These are phyloP conservation scores for Quercus rubra DNA, from an alignment of 306 rosid species.

Conservation along the genomic window DNA sequence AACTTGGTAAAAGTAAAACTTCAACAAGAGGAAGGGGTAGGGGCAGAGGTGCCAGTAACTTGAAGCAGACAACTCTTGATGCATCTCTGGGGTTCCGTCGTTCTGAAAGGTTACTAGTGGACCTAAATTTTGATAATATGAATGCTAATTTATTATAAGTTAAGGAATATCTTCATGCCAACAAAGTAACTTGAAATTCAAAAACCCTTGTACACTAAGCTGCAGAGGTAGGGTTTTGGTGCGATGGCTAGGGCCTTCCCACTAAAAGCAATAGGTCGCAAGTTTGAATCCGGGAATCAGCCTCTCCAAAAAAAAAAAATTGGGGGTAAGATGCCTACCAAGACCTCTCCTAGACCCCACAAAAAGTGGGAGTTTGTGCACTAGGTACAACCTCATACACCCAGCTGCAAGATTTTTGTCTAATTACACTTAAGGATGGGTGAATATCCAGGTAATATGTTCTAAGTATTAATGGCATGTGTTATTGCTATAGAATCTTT, in stretches of 20 bases:
- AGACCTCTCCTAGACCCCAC: no score
- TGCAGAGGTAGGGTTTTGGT: no score
- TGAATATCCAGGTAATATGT: not conserved
- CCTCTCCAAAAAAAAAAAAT: no score
- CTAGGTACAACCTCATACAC: not conserved
- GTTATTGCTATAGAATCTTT: not conserved
- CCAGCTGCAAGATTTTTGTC: not conserved
- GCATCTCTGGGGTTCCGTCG: slow-evolving; percentile 71
- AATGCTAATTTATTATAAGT: slow-evolving; percentile 6
- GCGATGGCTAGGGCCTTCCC: no score
- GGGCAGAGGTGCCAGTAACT: slow-evolving; percentile 43
- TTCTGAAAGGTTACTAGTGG: slow-evolving; percentile 66
- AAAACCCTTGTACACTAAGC: not conserved
- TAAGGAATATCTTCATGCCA: not conserved
- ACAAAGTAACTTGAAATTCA: slow-evolving; percentile 3
- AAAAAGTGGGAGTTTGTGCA: no score
- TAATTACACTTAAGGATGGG: not conserved
- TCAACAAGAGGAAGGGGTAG: slow-evolving; percentile 78
- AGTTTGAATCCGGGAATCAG: no score
- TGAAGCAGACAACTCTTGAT: slow-evolving; percentile 94
- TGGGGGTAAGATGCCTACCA: no score
- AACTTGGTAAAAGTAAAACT: slow-evolving; percentile 33
- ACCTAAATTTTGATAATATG: not conserved
- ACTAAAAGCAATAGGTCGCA: no score
- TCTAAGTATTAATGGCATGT: not conserved